Conservation (phyloP, 176 grass and related monocot species). For the Zizania latifolia region DNA sequence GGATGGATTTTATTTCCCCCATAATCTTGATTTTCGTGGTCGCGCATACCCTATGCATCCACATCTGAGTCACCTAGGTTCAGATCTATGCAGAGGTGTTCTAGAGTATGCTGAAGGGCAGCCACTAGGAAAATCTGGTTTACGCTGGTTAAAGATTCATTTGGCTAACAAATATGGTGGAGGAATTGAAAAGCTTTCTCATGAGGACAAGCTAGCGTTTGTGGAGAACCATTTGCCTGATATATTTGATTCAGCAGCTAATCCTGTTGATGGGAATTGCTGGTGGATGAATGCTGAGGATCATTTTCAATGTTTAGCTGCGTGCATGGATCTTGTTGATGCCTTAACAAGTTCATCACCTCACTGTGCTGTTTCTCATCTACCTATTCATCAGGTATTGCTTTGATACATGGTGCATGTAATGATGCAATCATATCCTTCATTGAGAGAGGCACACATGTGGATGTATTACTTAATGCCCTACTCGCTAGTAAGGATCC, state of each 20-base stretch:
- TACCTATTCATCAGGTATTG: slow-evolving; percentile 95
- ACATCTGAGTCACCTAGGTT: slow-evolving; percentile 87
- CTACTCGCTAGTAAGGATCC: too few species aligned
- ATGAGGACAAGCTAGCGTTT: slow-evolving; percentile 62
- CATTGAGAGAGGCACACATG: not conserved
- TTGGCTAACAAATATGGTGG: slow-evolving; percentile 94
- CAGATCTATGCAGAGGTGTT: slow-evolving; percentile 88
- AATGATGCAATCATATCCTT: not conserved
- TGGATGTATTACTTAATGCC: too few species aligned
- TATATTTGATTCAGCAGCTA: slow-evolving; percentile 83
- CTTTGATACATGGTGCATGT: not conserved
- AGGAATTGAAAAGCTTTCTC: slow-evolving; percentile 77
- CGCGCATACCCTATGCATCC: slow-evolving; percentile 95
- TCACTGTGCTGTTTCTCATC: slow-evolving; percentile 52
- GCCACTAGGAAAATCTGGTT: slow-evolving; percentile 74
- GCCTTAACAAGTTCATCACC: slow-evolving; percentile 70
- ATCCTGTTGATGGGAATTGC: slow-evolving; percentile 64
- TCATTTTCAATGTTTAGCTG: slow-evolving; percentile 76
- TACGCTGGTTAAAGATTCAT: slow-evolving; percentile 92
- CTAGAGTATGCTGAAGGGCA: slow-evolving; percentile 85
- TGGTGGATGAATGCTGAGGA: slow-evolving; percentile 96
- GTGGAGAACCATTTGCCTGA: slow-evolving; percentile 71
- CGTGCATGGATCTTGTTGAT: slow-evolving; percentile 77
- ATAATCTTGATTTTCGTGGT: slow-evolving; percentile 89
- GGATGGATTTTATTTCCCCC: slow-evolving; percentile 93